These are phyloP conservation scores for Mycena vulgaris DNA, from an alignment of 768 basidiomycete genomes.

Conservation along the genomic window DNA sequence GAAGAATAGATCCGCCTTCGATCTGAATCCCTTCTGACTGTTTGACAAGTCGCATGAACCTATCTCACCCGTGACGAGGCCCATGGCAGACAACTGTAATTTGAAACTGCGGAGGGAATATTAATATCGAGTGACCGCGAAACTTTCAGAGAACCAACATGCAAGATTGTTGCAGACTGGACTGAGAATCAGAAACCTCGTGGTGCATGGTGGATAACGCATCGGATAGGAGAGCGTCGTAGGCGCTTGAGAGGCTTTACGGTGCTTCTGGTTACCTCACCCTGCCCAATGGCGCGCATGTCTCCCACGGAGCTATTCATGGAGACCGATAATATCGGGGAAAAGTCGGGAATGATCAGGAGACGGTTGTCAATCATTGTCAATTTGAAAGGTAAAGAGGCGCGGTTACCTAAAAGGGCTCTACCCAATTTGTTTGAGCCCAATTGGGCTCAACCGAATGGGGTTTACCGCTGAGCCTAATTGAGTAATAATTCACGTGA, in stretches of 20 bases:
- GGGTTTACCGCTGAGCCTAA: no score
- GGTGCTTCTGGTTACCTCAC: constrained; percentile 16
- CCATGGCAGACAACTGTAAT: constrained; percentile 4
- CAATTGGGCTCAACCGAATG: no score
- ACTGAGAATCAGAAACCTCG: constrained; percentile 12
- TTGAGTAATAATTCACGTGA: no score
- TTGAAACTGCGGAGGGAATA: constrained; percentile 7
- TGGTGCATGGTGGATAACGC: constrained; percentile 4
- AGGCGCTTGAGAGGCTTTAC: constrained; percentile 18
- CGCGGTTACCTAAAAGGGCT: no score
- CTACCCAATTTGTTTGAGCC: no score
- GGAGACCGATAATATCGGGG: constrained; percentile 12
- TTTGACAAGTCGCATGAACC: constrained; percentile 18
- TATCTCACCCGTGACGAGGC: constrained; percentile 18
- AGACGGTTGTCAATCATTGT: constrained; percentile 15
- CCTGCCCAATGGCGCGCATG: constrained; percentile 1
- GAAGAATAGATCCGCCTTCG: constrained; percentile 5
- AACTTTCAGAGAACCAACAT: constrained; percentile 13
- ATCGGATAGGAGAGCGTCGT: constrained; percentile 18
- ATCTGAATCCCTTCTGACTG: constrained; percentile 7
- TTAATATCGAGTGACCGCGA: constrained; percentile 7
- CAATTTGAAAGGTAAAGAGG: no score
- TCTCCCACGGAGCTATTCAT: constrained; percentile 21
- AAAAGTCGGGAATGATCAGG: constrained; percentile 14
- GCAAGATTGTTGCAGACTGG: constrained; percentile 16